Conservation (phyloP, 495 filamentous ascomycete species). For the Oleoguttula mirabilis region DNA sequence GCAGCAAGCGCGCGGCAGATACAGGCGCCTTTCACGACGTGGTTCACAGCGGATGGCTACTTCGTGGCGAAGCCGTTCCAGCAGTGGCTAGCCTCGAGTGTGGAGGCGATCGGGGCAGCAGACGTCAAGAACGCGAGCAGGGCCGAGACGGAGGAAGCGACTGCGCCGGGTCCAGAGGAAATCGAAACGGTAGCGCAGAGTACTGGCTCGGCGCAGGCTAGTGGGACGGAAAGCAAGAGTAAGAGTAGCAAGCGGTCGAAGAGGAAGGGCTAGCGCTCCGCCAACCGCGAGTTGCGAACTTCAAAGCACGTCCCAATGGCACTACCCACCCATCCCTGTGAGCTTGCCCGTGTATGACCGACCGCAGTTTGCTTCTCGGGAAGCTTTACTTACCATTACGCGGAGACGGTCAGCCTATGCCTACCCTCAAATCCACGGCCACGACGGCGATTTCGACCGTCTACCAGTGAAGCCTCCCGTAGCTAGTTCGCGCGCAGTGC, state of each 20-base stretch:
- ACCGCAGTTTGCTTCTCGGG: too few relatives aligned
- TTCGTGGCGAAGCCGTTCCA: constrained; percentile 81
- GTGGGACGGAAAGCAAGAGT: constrained; percentile 4
- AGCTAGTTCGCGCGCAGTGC: too few relatives aligned
- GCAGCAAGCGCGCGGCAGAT: constrained; percentile 39
- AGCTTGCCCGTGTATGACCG: too few relatives aligned
- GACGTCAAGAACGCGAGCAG: constrained; percentile 45
- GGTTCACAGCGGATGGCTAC: constrained; percentile 72
- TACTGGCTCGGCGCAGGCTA: constrained; percentile 7
- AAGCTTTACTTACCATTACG: too few relatives aligned
- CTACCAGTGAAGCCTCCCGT: too few relatives aligned
- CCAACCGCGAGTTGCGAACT: too few relatives aligned
- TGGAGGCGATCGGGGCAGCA: constrained; percentile 54
- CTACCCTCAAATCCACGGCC: too few relatives aligned
- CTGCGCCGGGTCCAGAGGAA: neutral
- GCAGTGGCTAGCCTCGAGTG: constrained; percentile 56
- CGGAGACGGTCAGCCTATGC: too few relatives aligned
- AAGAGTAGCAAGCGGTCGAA: constrained; percentile 14
- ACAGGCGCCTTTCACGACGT: constrained; percentile 61
- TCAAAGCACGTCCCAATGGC: too few relatives aligned
- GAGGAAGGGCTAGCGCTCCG: constrained; percentile 13
- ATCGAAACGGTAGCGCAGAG: neutral
- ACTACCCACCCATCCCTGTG: too few relatives aligned
- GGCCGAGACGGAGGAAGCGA: constrained; percentile 17
- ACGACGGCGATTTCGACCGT: too few relatives aligned